Conservation (phyloP, 75 land plant species). For the Sequoiadendron giganteum region DNA sequence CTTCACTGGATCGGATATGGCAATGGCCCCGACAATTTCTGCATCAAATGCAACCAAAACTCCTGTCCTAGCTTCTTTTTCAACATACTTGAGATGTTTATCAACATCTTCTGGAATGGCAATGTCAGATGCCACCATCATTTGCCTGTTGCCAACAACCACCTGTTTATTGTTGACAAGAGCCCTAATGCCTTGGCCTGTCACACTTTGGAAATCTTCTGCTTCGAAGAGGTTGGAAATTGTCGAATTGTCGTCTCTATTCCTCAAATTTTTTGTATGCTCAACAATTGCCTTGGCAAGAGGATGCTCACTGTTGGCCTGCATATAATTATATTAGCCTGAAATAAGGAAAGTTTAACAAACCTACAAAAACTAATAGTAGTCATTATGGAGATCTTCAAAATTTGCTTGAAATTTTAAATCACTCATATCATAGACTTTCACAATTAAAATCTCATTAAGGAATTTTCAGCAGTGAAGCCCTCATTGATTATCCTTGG, state of each 20-base stretch:
- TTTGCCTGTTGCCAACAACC: constrained; percentile 38
- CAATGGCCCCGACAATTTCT: constrained; percentile 30
- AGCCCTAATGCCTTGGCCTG: constrained; percentile 49
- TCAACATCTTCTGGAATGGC: constrained; percentile 18
- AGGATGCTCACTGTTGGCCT: constrained; percentile 49
- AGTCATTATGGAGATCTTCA: not conserved
- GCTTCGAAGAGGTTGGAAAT: constrained; percentile 24
- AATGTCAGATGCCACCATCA: constrained; percentile 29
- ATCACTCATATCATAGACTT: not conserved
- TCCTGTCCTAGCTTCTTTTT: constrained; percentile 33
- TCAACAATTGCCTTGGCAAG: constrained; percentile 41
- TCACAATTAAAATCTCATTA: not conserved
- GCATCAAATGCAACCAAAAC: constrained; percentile 37
- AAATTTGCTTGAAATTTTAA: not conserved
- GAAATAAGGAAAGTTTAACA: too few relatives aligned
- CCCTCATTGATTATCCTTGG: not conserved
- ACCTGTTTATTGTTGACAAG: constrained; percentile 20
- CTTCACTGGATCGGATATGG: constrained; percentile 53
- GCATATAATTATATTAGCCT: constrained; percentile 14
- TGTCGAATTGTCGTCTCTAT: constrained; percentile 4
- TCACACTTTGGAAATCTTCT: constrained; percentile 23
- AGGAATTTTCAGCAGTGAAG: not conserved
- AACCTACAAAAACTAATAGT: not conserved
- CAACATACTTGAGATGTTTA: constrained; percentile 23
- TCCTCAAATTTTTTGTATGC: constrained; percentile 17